These are phyloP conservation scores for Penicillium palitans DNA, from an alignment of 2,329 filamentous ascomycete species.

Conservation along the genomic window DNA sequence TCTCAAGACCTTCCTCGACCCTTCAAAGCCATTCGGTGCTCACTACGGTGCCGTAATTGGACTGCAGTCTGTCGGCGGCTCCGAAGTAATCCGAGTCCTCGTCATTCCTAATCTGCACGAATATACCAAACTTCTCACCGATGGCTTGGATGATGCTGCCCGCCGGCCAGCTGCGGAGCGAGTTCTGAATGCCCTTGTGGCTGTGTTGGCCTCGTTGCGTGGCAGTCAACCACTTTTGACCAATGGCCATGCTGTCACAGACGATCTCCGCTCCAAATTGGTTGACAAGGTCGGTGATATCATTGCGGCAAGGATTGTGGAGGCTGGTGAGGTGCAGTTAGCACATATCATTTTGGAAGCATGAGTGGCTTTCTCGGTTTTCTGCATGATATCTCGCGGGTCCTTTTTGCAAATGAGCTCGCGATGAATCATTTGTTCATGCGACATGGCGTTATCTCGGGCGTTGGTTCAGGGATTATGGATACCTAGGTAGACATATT, in stretches of 20 bases:
- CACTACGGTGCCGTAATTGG: constrained; percentile 88
- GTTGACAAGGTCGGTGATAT: constrained; percentile 45
- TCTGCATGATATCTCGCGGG: not conserved
- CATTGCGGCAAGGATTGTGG: constrained; percentile 43
- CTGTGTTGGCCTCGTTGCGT: constrained; percentile 56
- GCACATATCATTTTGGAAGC: constrained; percentile 41
- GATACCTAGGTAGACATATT: constrained; percentile 5
- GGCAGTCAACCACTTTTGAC: constrained; percentile 44
- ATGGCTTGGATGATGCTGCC: constrained; percentile 52
- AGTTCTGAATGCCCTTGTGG: constrained; percentile 59
- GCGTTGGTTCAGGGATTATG: constrained; percentile 14
- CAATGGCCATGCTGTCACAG: constrained; percentile 44
- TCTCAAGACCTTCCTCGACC: constrained; percentile 87
- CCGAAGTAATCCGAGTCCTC: constrained; percentile 63
- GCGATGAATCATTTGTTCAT: constrained; percentile 1
- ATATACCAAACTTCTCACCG: constrained; percentile 62
- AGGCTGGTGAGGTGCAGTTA: constrained; percentile 43
- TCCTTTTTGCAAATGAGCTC: not conserved
- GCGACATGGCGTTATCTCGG: constrained; percentile 17
- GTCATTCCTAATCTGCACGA: constrained; percentile 66
- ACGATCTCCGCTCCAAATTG: constrained; percentile 41
- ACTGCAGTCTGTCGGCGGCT: constrained; percentile 72
- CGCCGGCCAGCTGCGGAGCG: constrained; percentile 61
- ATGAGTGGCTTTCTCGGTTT: constrained; percentile 14
- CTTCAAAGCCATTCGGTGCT: constrained; percentile 75